phyloP scores from a whole-genome alignment of 2,329 filamentous ascomycete species.

The Colletotrichum camelliae region DNA sequence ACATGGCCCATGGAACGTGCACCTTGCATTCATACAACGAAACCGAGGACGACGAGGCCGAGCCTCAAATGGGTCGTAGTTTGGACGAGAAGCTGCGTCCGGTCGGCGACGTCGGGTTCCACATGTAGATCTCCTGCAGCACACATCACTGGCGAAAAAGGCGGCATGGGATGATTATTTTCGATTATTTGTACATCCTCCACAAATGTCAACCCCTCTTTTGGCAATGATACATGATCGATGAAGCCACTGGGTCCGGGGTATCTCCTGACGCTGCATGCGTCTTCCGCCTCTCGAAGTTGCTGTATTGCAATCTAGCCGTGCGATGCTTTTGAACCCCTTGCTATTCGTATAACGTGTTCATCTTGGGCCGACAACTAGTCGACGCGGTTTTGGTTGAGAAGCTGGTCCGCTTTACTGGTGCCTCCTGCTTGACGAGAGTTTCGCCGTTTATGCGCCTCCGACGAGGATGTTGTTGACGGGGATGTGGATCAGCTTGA shows the following conservation, averaged over 20 bases:
- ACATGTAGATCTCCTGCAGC: not conserved
- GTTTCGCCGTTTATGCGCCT: slow-evolving; percentile 54
- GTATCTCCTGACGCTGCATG: slow-evolving; percentile 14
- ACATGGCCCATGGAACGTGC: slow-evolving; percentile 75
- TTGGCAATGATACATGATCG: slow-evolving; percentile 22
- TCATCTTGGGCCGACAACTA: not conserved
- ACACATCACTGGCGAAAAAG: not conserved
- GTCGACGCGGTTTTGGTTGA: not conserved
- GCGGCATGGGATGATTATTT: slow-evolving; percentile 16
- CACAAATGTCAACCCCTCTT: slow-evolving; percentile 15
- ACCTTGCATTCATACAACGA: slow-evolving; percentile 82
- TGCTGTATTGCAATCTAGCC: not conserved
- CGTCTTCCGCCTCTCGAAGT: not conserved
- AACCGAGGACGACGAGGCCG: slow-evolving; percentile 68
- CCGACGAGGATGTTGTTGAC: slow-evolving; percentile 75
- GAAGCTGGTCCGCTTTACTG: not conserved
- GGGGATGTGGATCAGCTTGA: slow-evolving; percentile 75
- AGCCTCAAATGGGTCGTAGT: slow-evolving; percentile 60
- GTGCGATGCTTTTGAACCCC: slow-evolving; percentile 8
- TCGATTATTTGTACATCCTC: slow-evolving; percentile 19
- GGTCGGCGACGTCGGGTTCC: not conserved
- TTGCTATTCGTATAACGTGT: slow-evolving; percentile 12
- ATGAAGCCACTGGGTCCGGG: slow-evolving; percentile 16
- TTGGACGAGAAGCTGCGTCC: slow-evolving; percentile 65
- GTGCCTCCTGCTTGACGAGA: not conserved